A percentile compares a stretch with the other conserved stretches of the same genome.
phyloP scores from a whole-genome alignment of 495 filamentous ascomycete species.

The Pyrenopolyporus hunteri region DNA sequence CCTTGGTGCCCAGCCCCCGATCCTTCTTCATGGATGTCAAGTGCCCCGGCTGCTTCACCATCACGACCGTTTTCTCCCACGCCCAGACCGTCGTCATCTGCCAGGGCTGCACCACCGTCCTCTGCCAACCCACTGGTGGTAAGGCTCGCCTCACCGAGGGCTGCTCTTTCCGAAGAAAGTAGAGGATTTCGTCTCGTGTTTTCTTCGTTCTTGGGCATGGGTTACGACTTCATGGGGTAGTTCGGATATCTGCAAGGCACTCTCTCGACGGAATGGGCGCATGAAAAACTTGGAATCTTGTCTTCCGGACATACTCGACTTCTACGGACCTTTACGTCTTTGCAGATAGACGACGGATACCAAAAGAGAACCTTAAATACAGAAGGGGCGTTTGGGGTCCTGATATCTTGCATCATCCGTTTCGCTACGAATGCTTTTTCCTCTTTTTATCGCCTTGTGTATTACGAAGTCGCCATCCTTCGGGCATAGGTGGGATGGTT shows the following conservation, averaged over 20 bases:
- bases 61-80: constrained; percentile 99
- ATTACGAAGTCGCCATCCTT: constrained; percentile 43
- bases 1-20: constrained; percentile 89
- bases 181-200: constrained; percentile 59
- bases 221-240: constrained; percentile 53
- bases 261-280: constrained; percentile 56
- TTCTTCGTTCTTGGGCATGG: constrained; percentile 54
- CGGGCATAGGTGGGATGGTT: constrained; percentile 46
- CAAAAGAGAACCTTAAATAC: constrained; percentile 58
- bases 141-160: constrained; percentile 98
- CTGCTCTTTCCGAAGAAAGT: constrained; percentile 99
- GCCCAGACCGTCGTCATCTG: constrained; percentile 99
- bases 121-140: constrained; percentile 98
- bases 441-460: constrained; percentile 47
- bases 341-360: constrained; percentile 81
- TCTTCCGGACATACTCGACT: constrained; percentile 40
- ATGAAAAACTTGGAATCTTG: constrained; percentile 47
- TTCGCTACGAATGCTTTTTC: constrained; percentile 49
- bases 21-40: constrained; percentile 99
- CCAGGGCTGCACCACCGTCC: constrained; percentile 93
- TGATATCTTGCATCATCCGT: constrained; percentile 82
- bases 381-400: constrained; percentile 72
- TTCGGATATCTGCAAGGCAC: constrained; percentile 60
- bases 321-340: constrained; percentile 47
- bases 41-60: constrained; percentile 99